Conservation (phyloP, 805 yeast species). For the Pichia gijzeniarum region DNA sequence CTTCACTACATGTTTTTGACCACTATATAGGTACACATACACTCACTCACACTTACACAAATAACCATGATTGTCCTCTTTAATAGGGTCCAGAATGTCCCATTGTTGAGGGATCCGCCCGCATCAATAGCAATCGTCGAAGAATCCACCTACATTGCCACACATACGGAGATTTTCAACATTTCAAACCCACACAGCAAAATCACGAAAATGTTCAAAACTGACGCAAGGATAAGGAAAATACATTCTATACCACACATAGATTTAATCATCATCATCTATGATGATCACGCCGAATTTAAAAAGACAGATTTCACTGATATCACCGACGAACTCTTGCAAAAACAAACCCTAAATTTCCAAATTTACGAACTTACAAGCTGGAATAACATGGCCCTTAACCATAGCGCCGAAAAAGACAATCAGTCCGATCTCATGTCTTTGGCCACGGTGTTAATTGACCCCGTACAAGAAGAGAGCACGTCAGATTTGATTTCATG, state of each 20-base stretch:
- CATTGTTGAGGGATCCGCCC: not conserved
- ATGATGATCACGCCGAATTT: slow-evolving; percentile 4
- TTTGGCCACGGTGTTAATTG: slow-evolving; percentile 23
- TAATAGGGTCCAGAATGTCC: no score
- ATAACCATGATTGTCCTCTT: no score
- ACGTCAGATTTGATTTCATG: slow-evolving; percentile 4
- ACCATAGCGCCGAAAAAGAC: not conserved
- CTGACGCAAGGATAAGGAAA: not conserved
- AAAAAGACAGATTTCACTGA: slow-evolving; percentile 6
- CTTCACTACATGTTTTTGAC: no score
- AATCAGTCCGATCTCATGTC: slow-evolving; percentile 28
- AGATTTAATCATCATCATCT: slow-evolving; percentile 3
- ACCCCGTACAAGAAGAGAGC: not conserved
- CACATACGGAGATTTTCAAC: not conserved
- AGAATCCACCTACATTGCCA: slow-evolving; percentile 2
- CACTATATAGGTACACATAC: no score
- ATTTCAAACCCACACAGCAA: not conserved
- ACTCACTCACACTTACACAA: no score
- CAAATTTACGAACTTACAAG: not conserved
- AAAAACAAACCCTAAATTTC: no score
- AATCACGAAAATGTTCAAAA: not conserved
- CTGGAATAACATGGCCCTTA: slow-evolving; percentile 6
- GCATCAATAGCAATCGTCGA: not conserved
- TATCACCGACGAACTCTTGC: no score
- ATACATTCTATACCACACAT: slow-evolving; percentile 2